Evolutionary conservation across 768 basidiomycete genomes (phyloP).

Genomic region (Lentinula edodes): DNA sequence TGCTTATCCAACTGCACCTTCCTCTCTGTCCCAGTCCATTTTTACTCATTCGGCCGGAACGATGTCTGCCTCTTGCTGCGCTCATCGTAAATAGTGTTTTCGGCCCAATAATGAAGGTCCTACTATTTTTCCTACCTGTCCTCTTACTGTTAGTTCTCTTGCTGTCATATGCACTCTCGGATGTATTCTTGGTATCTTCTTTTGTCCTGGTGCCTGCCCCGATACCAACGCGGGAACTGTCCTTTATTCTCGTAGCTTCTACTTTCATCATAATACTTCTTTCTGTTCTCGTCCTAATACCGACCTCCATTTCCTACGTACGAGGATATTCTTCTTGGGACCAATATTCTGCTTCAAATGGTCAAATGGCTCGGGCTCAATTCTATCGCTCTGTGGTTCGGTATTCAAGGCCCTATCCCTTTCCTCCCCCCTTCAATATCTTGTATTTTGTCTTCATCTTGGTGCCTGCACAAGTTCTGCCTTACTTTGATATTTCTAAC

Average conservation of each 20-base stretch:
- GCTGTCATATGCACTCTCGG: conserved; percentile 42
- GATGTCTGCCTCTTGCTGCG: conserved; percentile 38
- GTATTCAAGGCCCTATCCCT: conserved; percentile 33
- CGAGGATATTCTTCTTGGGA: conserved; percentile 34
- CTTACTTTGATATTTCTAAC: conserved; percentile 15
- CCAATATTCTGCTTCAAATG: conserved; percentile 36
- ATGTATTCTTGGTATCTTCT: conserved; percentile 21
- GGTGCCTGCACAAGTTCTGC: conserved; percentile 13
- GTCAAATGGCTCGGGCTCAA: conserved; percentile 35
- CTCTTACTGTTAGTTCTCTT: conserved; percentile 37
- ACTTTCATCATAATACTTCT: conserved; percentile 28
- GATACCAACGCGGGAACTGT: conserved; percentile 40
- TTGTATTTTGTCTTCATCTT: conserved; percentile 22
- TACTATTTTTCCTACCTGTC: conserved; percentile 44
- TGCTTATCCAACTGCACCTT: conserved; percentile 41
- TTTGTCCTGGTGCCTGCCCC: conserved; percentile 28
- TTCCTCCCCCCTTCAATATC: conserved; percentile 51
- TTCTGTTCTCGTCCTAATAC: conserved; percentile 26
- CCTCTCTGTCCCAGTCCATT: conserved; percentile 39
- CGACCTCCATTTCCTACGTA: conserved; percentile 12
- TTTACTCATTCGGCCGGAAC: conserved; percentile 32
- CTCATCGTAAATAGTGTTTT: conserved; percentile 34
- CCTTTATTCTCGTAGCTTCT: conserved; percentile 30
- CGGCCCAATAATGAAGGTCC: conserved; percentile 30
- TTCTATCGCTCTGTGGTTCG: conserved; percentile 29